phyloP scores from a whole-genome alignment of 2,329 filamentous ascomycete genomes.

The Neoarthrinium moseri region DNA sequence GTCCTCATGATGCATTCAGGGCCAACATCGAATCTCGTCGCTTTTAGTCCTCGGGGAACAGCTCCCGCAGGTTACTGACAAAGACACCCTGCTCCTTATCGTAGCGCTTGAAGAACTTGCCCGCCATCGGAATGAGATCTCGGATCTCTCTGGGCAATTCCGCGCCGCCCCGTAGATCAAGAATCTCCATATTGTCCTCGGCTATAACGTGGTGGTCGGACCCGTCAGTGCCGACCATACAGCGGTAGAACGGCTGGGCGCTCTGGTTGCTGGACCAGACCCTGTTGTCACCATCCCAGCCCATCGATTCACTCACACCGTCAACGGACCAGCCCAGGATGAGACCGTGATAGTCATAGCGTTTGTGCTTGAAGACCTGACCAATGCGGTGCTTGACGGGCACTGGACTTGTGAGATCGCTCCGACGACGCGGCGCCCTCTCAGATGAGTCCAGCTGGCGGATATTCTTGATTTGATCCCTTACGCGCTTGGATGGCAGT shows the following conservation, averaged over 20 bases:
- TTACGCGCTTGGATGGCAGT: constrained; percentile 31
- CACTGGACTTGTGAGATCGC: constrained; percentile 24
- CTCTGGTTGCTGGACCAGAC: constrained; percentile 31
- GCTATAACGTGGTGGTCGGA: constrained; percentile 70
- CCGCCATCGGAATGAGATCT: constrained; percentile 68
- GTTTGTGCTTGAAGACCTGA: constrained; percentile 78
- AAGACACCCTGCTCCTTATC: constrained; percentile 66
- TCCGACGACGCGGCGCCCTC: constrained; percentile 33
- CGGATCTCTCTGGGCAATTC: constrained; percentile 27
- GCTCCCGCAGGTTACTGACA: constrained; percentile 75
- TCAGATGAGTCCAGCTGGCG: constrained; percentile 39
- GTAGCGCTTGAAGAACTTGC: constrained; percentile 87
- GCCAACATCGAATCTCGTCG: too few species aligned
- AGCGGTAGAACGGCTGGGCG: constrained; percentile 78
- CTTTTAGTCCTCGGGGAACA: constrained; percentile 81
- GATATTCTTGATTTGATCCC: constrained; percentile 37
- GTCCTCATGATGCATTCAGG: too few species aligned
- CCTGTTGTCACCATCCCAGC: constrained; percentile 52
- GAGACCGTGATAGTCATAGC: constrained; percentile 77
- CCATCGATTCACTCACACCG: constrained; percentile 57
- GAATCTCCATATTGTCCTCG: constrained; percentile 75
- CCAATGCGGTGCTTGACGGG: constrained; percentile 69
- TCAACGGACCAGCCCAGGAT: constrained; percentile 85
- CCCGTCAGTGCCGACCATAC: constrained; percentile 63
- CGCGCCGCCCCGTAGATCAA: constrained; percentile 31